These are phyloP conservation scores for Quaeritorhiza haematococci DNA, from an alignment of 371 early-diverging fungal genomes.

Conservation along the genomic window DNA sequence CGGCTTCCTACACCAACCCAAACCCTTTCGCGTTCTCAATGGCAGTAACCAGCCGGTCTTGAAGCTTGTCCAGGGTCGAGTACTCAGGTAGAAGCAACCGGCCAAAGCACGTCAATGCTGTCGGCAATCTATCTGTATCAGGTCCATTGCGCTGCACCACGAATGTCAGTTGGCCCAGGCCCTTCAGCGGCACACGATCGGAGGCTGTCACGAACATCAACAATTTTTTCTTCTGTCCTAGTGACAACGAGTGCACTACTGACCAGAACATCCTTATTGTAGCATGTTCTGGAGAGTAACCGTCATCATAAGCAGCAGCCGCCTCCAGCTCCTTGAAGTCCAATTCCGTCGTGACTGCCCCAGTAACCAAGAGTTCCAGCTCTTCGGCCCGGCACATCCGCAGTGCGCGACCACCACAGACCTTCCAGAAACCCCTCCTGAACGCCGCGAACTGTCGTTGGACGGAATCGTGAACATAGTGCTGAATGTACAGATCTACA, in stretches of 20 bases:
- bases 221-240: conserved; percentile 84
- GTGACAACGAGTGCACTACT: conserved; percentile 72
- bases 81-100: conserved; percentile 95
- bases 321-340: conserved; percentile 50
- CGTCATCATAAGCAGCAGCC: conserved; percentile 80
- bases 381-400: conserved; percentile 60
- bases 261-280: conserved; percentile 89
- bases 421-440: conserved; percentile 70
- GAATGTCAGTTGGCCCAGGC: conserved; percentile 83
- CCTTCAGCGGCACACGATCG: conserved; percentile 94
- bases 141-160: conserved; percentile 97
- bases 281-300: conserved; percentile 60
- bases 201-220: conserved; percentile 97
- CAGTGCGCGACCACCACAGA: conserved; percentile 71
- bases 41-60: conserved; percentile 83
- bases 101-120: conserved; percentile 92
- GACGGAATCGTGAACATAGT: conserved; percentile 74
- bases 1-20: conserved; percentile 61
- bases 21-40: conserved; percentile 97
- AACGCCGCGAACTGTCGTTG: conserved; percentile 81
- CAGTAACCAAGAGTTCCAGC: conserved; percentile 61
- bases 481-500: conserved; percentile 76
- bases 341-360: conserved; percentile 43
- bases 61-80: conserved; percentile 69
- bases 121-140: conserved; percentile 79